These are phyloP conservation scores for Saturnispora silvae DNA, from an alignment of 805 yeast species.

Conservation along the genomic window DNA sequence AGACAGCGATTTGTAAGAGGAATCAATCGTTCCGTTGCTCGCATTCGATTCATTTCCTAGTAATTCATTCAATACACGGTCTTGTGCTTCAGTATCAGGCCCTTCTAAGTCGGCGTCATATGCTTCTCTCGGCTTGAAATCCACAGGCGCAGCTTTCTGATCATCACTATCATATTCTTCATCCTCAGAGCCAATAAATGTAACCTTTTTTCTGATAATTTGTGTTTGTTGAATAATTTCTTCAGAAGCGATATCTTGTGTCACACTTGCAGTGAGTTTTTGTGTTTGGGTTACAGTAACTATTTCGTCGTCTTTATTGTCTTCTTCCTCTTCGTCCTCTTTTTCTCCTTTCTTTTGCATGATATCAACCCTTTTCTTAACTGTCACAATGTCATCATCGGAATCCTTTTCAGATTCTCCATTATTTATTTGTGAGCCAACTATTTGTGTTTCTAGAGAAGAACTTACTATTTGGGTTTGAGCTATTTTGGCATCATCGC, in stretches of 20 bases:
- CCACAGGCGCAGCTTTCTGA: too few species aligned
- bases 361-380: not conserved
- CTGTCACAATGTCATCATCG: conserved; percentile 5
- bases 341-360: not conserved
- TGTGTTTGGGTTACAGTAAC: not conserved
- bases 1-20: conserved; percentile 17
- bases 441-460: not conserved
- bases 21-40: too few species aligned
- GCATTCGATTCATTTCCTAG: too few species aligned
- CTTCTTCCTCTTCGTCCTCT: conserved; percentile 7
- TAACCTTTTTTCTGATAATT: not conserved
- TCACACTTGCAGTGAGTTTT: not conserved
- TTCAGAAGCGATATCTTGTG: conserved; percentile 3
- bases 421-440: not conserved
- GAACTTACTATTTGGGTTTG: too few species aligned
- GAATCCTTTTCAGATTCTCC: conserved; percentile 6
- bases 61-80: too few species aligned
- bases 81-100: too few species aligned
- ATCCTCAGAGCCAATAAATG: not conserved
- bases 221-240: not conserved
- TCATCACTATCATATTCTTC: too few species aligned
- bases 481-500: too few species aligned
- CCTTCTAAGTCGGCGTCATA: too few species aligned
- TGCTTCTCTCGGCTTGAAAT: too few species aligned
- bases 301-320: conserved; percentile 8